phyloP scores from a whole-genome alignment of 2,329 filamentous ascomycete species.

The Colletotrichum higginsianum region DNA sequence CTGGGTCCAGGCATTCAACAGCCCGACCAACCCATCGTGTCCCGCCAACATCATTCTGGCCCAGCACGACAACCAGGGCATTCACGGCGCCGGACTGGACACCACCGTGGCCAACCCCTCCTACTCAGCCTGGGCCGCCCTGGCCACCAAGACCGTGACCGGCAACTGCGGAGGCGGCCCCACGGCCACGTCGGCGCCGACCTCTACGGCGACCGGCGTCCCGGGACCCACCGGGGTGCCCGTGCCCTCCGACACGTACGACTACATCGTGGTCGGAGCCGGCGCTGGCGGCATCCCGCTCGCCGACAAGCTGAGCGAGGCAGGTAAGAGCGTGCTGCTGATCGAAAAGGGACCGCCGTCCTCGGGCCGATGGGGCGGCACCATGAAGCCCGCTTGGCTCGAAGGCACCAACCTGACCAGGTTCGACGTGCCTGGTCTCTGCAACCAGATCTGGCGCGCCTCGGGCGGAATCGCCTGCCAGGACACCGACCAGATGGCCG shows the following conservation, averaged over 20 bases:
- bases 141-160: constrained; percentile 58
- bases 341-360: constrained; percentile 74
- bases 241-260: constrained; percentile 59
- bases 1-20: constrained; percentile 67
- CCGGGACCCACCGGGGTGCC: constrained; percentile 51
- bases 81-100: constrained; percentile 62
- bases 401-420: constrained; percentile 74
- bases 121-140: constrained; percentile 60
- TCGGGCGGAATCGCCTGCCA: constrained; percentile 75
- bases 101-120: constrained; percentile 55
- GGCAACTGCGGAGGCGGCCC: constrained; percentile 52
- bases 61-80: constrained; percentile 69
- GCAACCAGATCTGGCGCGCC: constrained; percentile 78
- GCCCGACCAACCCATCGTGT: constrained; percentile 59
- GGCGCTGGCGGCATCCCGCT: constrained; percentile 74
- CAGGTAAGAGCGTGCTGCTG: constrained; percentile 75
- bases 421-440: constrained; percentile 80
- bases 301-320: constrained; percentile 74
- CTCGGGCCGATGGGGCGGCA: constrained; percentile 76
- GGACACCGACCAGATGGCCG: constrained; percentile 81
- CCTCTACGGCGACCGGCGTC: constrained; percentile 39
- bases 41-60: constrained; percentile 61
- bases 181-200: constrained; percentile 48
- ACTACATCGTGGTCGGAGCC: constrained; percentile 76
- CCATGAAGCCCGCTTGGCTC: constrained; percentile 73